These are phyloP conservation scores for Lachnellula suecica DNA, from an alignment of 2,329 filamentous ascomycete genomes.

Conservation along the genomic window DNA sequence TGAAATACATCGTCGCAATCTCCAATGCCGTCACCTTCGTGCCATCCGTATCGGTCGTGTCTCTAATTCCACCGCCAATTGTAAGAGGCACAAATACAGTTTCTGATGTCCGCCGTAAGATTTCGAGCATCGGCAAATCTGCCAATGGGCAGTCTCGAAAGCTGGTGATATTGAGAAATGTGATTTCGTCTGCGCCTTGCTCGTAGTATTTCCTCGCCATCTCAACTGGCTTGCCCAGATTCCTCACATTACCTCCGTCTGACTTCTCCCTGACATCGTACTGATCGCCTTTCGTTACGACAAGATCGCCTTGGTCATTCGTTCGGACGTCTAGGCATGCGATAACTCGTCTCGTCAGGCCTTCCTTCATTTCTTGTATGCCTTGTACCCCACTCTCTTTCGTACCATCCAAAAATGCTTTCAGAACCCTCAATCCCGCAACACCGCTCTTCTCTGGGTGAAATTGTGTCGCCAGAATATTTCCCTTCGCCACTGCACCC, in stretches of 20 bases:
- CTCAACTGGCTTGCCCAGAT: slow-evolving; percentile 94
- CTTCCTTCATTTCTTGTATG: slow-evolving; percentile 47
- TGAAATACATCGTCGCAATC: slow-evolving; percentile 96
- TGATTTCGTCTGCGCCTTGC: slow-evolving; percentile 94
- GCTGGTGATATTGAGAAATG: slow-evolving; percentile 96
- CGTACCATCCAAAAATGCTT: slow-evolving; percentile 79
- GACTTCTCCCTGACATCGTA: slow-evolving; percentile 95
- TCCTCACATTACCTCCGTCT: slow-evolving; percentile 69
- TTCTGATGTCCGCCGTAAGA: slow-evolving; percentile 79
- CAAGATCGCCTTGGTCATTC: slow-evolving; percentile 91
- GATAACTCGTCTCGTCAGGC: slow-evolving; percentile 89
- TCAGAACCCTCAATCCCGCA: slow-evolving; percentile 80
- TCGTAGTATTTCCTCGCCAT: slow-evolving; percentile 94
- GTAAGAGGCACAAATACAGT: slow-evolving; percentile 96
- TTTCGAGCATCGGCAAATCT: slow-evolving; percentile 94
- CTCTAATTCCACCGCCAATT: slow-evolving; percentile 91
- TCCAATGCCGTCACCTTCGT: slow-evolving; percentile 85
- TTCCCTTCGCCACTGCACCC: slow-evolving; percentile 81
- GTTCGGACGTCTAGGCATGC: slow-evolving; percentile 94
- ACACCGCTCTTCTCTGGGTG: slow-evolving; percentile 96
- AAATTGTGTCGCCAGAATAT: slow-evolving; percentile 91
- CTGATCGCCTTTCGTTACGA: slow-evolving; percentile 97
- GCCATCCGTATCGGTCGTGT: slow-evolving; percentile 86
- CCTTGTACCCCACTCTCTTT: slow-evolving; percentile 39
- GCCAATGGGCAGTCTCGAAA: slow-evolving; percentile 93